phyloP scores from a whole-genome alignment of 108 stramenopile genomes.

The Cyclotella cryptica region DNA sequence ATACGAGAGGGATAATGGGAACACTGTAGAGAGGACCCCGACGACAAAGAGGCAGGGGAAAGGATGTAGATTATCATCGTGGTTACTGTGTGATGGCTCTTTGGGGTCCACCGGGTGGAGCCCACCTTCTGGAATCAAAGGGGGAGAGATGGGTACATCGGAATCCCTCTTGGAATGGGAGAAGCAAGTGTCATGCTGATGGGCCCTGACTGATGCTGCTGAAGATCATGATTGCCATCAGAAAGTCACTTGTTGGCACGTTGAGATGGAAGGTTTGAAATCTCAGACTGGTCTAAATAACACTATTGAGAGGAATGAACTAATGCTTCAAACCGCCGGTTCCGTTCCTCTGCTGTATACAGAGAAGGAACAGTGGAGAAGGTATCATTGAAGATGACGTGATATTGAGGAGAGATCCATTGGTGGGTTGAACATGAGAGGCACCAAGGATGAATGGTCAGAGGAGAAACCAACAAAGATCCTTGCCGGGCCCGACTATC shows the following conservation, averaged over 20 bases:
- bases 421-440: no score
- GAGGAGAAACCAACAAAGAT: no score
- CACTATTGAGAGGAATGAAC: neutral
- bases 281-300: neutral
- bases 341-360: neutral
- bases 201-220: no score
- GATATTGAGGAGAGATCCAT: constrained; percentile 19
- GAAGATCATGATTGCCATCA: no score
- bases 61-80: no score
- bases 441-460: no score
- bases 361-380: constrained; percentile 13
- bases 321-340: neutral
- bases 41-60: neutral
- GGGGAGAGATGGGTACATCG: no score
- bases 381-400: no score
- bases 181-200: neutral
- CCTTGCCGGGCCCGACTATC: no score
- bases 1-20: neutral
- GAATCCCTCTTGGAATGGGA: neutral
- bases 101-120: no score
- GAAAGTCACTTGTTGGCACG: neutral
- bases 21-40: neutral
- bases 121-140: no score
- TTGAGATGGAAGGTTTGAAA: neutral
- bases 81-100: no score